These are phyloP conservation scores for Trypethelium eluteriae DNA, from an alignment of 495 filamentous ascomycete species.

Conservation along the genomic window DNA sequence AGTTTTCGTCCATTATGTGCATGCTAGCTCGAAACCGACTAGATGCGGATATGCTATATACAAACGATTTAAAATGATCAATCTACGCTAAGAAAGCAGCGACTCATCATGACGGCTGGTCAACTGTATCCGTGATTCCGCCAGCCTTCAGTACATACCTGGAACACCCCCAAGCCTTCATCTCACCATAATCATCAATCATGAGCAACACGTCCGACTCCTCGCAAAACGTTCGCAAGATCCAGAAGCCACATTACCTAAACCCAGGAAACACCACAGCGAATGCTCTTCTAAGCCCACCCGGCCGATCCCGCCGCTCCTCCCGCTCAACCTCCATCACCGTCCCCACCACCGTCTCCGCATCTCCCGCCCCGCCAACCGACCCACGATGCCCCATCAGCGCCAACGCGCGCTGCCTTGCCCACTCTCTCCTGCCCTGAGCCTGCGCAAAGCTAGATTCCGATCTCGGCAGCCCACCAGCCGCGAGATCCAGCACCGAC, in stretches of 20 bases:
- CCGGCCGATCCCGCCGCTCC: slow-evolving; percentile 1
- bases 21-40: too few species aligned
- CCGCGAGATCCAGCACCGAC: slow-evolving; percentile 16
- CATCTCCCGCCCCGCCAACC: background rate
- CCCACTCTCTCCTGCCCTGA: slow-evolving; percentile 31
- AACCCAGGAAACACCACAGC: slow-evolving; percentile 27
- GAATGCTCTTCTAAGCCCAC: slow-evolving; percentile 18
- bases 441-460: background rate
- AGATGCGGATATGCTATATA: too few species aligned
- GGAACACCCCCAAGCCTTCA: background rate
- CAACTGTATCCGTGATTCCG: background rate
- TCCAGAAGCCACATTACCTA: background rate
- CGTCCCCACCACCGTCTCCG: background rate
- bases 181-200: background rate
- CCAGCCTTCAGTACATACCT: background rate
- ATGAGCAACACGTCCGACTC: background rate
- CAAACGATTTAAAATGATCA: too few species aligned
- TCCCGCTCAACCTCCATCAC: slow-evolving; percentile 17
- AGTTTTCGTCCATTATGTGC: too few species aligned
- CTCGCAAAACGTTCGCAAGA: too few species aligned
- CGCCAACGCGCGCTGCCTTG: slow-evolving; percentile 30
- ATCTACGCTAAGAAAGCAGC: too few species aligned
- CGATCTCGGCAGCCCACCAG: slow-evolving; percentile 18
- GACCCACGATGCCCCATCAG: slow-evolving; percentile 25
- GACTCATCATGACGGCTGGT: background rate